Evolutionary conservation across 2,329 filamentous ascomycete genomes (phyloP), one percentile per base, ranked within the genome.

Genomic region (Fusarium coicis): DNA sequence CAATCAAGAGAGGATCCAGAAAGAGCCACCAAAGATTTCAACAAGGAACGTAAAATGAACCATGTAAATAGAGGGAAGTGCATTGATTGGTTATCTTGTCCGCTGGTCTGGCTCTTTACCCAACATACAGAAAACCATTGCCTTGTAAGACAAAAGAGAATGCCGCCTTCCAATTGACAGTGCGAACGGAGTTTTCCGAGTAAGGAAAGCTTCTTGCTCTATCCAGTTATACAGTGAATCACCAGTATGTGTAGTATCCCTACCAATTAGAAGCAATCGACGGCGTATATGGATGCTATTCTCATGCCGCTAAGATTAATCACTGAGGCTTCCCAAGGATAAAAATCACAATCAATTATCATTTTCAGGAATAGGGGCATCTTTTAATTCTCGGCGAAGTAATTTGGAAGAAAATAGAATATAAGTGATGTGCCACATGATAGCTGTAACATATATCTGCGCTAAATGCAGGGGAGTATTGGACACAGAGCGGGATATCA

Each of bases 1-100:
- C 1, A 34, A 7, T 14, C 11, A 4, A 10, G 5, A 50, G n/a
- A 14, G 4, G 4, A 4, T 0, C 11, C 0, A 9, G 9, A 8
- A 23, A 8, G 4, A 6, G 4, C 6, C 3, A 23, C 19, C 16
- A 1, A 34, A 23, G 7, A 6, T 10, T 5, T 5, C 1, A 15
- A 10, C 5, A 23, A 23, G 9, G 4, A 32, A 7, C 5, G 5
- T 7, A 7, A 3, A 23, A 12, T 7, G 1, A 9, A 18, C 1
- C 7, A 18, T 5, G 4, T 23, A 2, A 18, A 18, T 0, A 18
- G 3, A 23, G 7, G 21, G 6, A 14, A 19, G 16, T 1, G 4
- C 5, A 4, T 1, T 5, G 12, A 52, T 6, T 23, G 16, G 8
- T 2, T 10, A 15, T 15, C 11, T 19, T 36, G 8, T 19, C 9